phyloP scores from a whole-genome alignment of 805 yeast genomes.

The Wickerhamiella bombiphila region DNA sequence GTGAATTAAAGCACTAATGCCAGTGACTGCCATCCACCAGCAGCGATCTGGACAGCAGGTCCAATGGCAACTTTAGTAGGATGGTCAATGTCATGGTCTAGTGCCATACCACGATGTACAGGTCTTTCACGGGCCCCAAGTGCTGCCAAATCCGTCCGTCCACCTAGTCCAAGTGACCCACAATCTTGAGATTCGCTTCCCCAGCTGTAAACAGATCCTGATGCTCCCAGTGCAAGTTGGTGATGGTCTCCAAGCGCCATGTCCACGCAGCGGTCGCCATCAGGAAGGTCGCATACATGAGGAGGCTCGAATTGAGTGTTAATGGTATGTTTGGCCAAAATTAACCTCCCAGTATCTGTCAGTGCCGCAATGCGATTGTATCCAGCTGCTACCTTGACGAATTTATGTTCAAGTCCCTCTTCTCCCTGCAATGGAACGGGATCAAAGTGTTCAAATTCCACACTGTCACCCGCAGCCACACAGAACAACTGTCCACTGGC shows the following conservation, averaged over 20 bases:
- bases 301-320: not conserved
- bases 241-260: constrained; percentile 2
- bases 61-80: not conserved
- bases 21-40: not conserved
- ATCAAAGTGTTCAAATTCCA: not conserved
- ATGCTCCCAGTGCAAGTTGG: constrained; percentile 5
- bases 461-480: not conserved
- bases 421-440: not conserved
- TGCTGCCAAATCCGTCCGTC: not conserved
- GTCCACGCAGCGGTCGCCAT: constrained; percentile 3
- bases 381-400: not conserved
- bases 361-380: not conserved
- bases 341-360: not conserved
- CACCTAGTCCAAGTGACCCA: constrained; percentile 2
- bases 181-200: not conserved
- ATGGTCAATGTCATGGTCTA: not conserved
- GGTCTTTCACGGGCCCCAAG: not conserved
- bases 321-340: not conserved
- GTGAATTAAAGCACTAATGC: no score
- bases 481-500: not conserved
- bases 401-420: not conserved
- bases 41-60: not conserved
- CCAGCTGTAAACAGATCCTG: constrained; percentile 1
- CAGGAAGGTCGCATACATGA: not conserved
- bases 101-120: not conserved